Evolutionary conservation across 805 yeast genomes (phyloP).

Genomic region (Cyberlindnera saturnus): DNA sequence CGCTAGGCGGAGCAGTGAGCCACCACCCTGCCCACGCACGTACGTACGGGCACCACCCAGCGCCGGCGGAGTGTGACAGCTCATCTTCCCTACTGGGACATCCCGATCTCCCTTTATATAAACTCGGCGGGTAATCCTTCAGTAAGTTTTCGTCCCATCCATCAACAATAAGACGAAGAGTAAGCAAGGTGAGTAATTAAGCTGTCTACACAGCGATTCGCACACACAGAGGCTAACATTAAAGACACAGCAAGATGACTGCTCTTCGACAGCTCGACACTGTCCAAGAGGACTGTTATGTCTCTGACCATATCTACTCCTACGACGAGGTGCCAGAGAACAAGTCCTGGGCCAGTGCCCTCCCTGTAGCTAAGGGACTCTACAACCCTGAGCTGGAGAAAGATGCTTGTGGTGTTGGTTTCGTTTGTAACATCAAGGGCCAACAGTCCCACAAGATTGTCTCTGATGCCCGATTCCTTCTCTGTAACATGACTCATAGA

Average conservation of each 20-base stretch:
- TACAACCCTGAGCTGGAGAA: constrained; percentile 92
- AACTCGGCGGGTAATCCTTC: too few relatives aligned
- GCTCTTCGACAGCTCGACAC: constrained; percentile 12
- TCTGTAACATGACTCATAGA: constrained; percentile 97
- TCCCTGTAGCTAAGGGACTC: constrained; percentile 83
- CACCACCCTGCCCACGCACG: too few relatives aligned
- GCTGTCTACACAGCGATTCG: too few relatives aligned
- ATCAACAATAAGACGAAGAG: too few relatives aligned
- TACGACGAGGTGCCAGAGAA: constrained; percentile 76
- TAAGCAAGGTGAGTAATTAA: too few relatives aligned
- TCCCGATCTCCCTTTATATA: too few relatives aligned
- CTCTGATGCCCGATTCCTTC: constrained; percentile 78
- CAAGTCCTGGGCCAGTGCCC: constrained; percentile 85
- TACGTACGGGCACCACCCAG: too few relatives aligned
- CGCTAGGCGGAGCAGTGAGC: too few relatives aligned
- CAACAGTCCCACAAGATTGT: constrained; percentile 83
- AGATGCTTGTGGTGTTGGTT: constrained; percentile 99
- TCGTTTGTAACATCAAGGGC: constrained; percentile 92
- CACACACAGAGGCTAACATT: neutral
- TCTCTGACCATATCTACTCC: constrained; percentile 20
- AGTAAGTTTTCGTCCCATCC: too few relatives aligned
- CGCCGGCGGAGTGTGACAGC: too few relatives aligned
- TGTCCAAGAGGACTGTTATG: constrained; percentile 9
- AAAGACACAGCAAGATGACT: constrained; percentile 2
- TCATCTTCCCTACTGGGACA: too few relatives aligned